phyloP scores from a whole-genome alignment of 192 early-diverging fungal genomes.

The Chytriomyces sp. region DNA sequence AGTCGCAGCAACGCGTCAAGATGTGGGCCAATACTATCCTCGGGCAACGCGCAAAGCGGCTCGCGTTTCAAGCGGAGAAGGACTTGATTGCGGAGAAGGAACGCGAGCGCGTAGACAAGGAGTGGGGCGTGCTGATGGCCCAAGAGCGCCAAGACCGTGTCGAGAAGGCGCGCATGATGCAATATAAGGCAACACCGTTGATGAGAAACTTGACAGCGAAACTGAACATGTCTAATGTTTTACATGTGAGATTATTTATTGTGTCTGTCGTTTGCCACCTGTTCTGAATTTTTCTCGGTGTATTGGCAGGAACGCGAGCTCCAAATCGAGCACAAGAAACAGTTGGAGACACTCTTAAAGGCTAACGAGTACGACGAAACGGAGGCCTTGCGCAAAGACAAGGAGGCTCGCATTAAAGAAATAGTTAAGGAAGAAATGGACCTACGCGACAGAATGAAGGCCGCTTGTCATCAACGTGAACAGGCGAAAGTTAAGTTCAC shows the following conservation, averaged over 20 bases:
- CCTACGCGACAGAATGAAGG: neutral
- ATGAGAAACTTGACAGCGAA: conserved; percentile 40
- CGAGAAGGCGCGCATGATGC: conserved; percentile 46
- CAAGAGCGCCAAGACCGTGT: conserved; percentile 41
- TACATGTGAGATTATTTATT: conserved; percentile 32
- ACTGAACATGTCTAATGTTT: conserved; percentile 48
- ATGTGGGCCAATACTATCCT: conserved; percentile 54
- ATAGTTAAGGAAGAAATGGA: conserved; percentile 8
- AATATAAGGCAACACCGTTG: conserved; percentile 34
- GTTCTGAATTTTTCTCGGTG: neutral
- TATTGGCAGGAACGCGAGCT: conserved; percentile 44
- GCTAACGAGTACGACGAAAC: conserved; percentile 23
- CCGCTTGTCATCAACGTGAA: neutral
- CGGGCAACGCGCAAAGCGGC: conserved; percentile 45
- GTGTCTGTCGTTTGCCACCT: neutral
- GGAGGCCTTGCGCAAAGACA: neutral
- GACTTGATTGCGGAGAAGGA: conserved; percentile 30
- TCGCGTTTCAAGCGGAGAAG: conserved; percentile 46
- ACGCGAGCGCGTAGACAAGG: conserved; percentile 40
- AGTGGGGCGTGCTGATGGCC: conserved; percentile 41
- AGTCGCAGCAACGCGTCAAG: conserved; percentile 40
- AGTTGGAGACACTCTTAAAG: conserved; percentile 7
- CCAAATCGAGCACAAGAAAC: conserved; percentile 34
- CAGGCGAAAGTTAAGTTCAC: neutral
- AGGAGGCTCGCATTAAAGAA: conserved; percentile 3